Conservation (phyloP, 768 basidiomycete genomes). For the Russula brevipes region DNA sequence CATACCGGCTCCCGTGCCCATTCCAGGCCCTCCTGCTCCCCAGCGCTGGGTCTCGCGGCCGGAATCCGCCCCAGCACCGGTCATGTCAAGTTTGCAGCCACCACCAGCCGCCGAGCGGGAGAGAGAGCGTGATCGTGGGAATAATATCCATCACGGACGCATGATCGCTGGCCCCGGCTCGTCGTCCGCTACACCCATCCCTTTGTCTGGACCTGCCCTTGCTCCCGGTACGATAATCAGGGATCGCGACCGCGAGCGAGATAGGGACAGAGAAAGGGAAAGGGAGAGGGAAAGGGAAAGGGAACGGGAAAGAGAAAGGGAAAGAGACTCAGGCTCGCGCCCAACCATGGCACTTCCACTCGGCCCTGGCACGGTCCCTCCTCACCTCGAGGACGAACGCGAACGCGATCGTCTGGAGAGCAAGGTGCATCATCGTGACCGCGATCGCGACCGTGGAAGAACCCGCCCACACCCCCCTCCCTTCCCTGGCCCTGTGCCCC, state of each 20-base stretch:
- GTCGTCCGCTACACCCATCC: conserved; percentile 17
- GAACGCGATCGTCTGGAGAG: conserved; percentile 24
- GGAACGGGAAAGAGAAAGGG: conserved; percentile 16
- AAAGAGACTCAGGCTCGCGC: conserved; percentile 21
- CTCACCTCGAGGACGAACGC: conserved; percentile 21
- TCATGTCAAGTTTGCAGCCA: conserved; percentile 33
- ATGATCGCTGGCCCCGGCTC: conserved; percentile 9
- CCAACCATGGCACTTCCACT: conserved; percentile 9
- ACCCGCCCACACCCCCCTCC: conserved; percentile 21
- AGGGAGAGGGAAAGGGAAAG: conserved; percentile 28
- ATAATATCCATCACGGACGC: conserved; percentile 8
- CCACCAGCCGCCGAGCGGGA: conserved; percentile 13
- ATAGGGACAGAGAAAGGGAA: conserved; percentile 26
- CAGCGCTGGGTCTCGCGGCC: conserved; percentile 21
- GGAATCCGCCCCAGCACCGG: conserved; percentile 26
- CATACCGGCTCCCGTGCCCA: conserved; percentile 12
- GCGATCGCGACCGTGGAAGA: conserved; percentile 26
- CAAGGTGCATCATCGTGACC: conserved; percentile 13
- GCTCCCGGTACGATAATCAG: conserved; percentile 4
- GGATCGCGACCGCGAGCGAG: conserved; percentile 17
- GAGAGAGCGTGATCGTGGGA: conserved; percentile 25
- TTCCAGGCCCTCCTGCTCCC: conserved; percentile 17
- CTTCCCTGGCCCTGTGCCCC: conserved; percentile 15
- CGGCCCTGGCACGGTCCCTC: conserved; percentile 11
- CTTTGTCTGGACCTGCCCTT: conserved; percentile 18